These are phyloP conservation scores for Vigna angularis DNA, from an alignment of 306 rosid species.

Conservation along the genomic window DNA sequence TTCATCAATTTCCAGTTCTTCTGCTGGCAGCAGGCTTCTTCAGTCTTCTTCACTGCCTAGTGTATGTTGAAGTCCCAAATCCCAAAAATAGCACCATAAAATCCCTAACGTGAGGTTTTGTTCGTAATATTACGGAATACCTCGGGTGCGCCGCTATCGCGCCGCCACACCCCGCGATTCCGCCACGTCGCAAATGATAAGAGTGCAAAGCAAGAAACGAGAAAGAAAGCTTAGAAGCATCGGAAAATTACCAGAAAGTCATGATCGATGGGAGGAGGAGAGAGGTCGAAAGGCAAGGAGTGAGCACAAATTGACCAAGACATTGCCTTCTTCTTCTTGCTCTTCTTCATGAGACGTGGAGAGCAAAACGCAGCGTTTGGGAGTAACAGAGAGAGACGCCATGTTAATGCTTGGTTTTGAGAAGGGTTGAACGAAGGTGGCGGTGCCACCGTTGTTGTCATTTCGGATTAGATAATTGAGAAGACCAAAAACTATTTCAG, in stretches of 20 bases:
- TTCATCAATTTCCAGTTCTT: not conserved
- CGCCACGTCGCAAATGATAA: not conserved
- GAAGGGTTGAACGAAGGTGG: not conserved
- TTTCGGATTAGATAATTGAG: not conserved
- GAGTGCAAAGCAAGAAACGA: not conserved
- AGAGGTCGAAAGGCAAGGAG: constrained; percentile 70
- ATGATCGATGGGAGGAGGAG: constrained; percentile 93
- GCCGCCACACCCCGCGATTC: not conserved
- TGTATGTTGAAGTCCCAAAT: no score
- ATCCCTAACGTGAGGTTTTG: no score
- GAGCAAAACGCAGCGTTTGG: constrained; percentile 41
- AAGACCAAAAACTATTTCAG: not conserved
- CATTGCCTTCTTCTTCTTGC: not conserved
- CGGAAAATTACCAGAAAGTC: constrained; percentile 66
- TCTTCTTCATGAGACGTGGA: not conserved
- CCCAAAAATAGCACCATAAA: no score
- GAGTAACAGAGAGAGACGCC: constrained; percentile 29
- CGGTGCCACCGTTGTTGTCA: constrained; percentile 32
- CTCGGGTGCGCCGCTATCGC: not conserved
- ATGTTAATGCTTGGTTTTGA: constrained; percentile 38
- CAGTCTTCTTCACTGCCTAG: not conserved
- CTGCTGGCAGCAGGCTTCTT: not conserved
- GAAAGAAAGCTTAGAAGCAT: not conserved
- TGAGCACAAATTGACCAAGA: constrained; percentile 34
- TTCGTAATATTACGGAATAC: not conserved